A percentile compares a stretch with the other conserved stretches of the same genome.
Evolutionary conservation across 2,329 filamentous ascomycete genomes (phyloP).

Genomic region (Ceratocystis ficicola): DNA sequence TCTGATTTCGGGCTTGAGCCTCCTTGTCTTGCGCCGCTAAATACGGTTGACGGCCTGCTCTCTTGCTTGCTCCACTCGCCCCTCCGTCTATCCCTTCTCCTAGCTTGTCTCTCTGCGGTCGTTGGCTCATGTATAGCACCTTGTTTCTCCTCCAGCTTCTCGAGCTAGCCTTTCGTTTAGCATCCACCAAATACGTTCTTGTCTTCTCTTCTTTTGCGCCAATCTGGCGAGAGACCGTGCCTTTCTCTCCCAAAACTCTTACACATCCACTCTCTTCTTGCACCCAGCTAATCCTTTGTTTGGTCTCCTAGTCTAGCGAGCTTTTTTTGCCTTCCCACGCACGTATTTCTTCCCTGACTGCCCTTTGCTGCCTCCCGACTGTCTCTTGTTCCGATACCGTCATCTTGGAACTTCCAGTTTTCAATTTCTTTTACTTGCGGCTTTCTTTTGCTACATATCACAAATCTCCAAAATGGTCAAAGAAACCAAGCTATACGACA

Average conservation of each 20-base stretch:
- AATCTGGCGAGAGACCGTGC: not conserved
- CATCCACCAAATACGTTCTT: not conserved
- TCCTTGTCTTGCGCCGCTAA: too few species aligned
- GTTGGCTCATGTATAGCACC: too few species aligned
- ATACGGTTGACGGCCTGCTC: too few species aligned
- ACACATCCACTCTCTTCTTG: too few species aligned
- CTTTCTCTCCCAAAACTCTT: too few species aligned
- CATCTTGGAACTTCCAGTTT: not conserved
- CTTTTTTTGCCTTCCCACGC: not conserved
- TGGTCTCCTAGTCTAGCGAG: not conserved
- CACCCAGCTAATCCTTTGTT: not conserved
- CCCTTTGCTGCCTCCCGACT: not conserved
- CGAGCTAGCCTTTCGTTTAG: not conserved
- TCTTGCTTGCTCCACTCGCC: not conserved
- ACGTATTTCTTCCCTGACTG: not conserved
- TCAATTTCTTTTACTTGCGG: not conserved
- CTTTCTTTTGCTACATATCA: not conserved
- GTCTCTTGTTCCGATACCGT: not conserved
- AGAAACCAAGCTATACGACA: slow-evolving; percentile 68
- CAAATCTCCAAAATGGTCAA: slow-evolving; percentile 48
- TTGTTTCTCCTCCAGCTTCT: not conserved
- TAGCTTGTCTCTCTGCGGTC: not conserved
- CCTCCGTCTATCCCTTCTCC: not conserved
- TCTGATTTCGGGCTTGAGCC: too few species aligned
- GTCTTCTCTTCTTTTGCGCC: not conserved